phyloP scores from a whole-genome alignment of 192 early-diverging fungal species.

The Linnemannia zychae region DNA sequence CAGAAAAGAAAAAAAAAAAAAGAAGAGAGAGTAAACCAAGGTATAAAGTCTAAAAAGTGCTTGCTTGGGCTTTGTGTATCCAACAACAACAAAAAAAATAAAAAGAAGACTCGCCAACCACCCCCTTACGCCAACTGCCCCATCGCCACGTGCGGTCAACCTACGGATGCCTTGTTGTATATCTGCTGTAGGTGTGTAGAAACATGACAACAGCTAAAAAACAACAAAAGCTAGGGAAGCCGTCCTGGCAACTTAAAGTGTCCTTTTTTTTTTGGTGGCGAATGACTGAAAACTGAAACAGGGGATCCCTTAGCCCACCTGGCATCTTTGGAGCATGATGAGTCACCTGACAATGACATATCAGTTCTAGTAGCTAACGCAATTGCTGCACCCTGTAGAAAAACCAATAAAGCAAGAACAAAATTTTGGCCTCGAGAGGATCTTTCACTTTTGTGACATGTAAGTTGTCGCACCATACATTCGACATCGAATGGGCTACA shows the following conservation, averaged over 20 bases:
- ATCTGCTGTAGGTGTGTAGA: too few species aligned
- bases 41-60: too few species aligned
- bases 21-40: not conserved
- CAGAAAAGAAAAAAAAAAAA: conserved; percentile 1
- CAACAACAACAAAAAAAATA: not conserved
- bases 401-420: not conserved
- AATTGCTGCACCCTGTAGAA: not conserved
- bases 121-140: not conserved
- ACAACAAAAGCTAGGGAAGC: too few species aligned
- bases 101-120: not conserved
- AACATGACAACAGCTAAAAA: too few species aligned
- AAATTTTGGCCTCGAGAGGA: not conserved
- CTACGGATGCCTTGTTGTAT: not conserved
- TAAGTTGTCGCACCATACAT: conserved; percentile 11
- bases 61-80: too few species aligned
- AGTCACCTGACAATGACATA: not conserved
- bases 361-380: not conserved
- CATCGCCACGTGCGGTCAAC: not conserved
- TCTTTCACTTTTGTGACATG: conserved; percentile 33
- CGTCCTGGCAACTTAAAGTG: too few species aligned
- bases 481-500: not conserved
- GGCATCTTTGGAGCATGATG: not conserved
- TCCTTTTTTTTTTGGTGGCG: too few species aligned
- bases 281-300: too few species aligned
- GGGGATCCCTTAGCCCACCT: too few species aligned